phyloP scores from a whole-genome alignment of 441 rosid genomes.

The Eutrema salsugineum region DNA sequence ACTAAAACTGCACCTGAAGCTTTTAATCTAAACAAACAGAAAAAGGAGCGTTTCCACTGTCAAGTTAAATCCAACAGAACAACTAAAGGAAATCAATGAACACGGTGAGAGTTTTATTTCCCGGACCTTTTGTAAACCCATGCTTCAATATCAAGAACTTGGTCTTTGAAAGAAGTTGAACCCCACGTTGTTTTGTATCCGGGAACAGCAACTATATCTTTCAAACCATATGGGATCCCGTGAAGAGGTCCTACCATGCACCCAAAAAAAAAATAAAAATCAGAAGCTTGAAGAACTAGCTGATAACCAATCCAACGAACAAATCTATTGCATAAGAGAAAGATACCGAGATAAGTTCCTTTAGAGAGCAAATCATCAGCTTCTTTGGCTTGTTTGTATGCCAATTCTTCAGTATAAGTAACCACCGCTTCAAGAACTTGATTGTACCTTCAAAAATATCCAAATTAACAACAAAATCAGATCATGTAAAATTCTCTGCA shows the following conservation, averaged over 20 bases:
- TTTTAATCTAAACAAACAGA: slow-evolving; percentile 24
- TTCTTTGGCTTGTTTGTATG: slow-evolving; percentile 78
- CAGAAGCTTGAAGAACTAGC: background rate
- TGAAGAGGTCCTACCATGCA: slow-evolving; percentile 72
- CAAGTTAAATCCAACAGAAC: background rate
- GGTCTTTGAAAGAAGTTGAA: slow-evolving; percentile 65
- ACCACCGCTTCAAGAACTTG: slow-evolving; percentile 76
- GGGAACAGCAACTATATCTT: slow-evolving; percentile 77
- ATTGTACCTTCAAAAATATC: slow-evolving; percentile 51
- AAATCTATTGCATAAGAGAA: background rate
- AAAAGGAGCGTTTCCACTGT: background rate
- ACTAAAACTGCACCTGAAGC: slow-evolving; percentile 78
- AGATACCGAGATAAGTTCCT: slow-evolving; percentile 76
- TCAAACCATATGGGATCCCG: slow-evolving; percentile 88
- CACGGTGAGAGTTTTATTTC: background rate
- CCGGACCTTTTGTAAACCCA: slow-evolving; percentile 83
- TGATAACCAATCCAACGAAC: background rate
- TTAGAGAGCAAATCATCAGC: slow-evolving; percentile 73
- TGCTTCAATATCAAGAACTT: slow-evolving; percentile 68
- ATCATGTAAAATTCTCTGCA: background rate
- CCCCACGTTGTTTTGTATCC: slow-evolving; percentile 91
- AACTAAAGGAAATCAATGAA: background rate
- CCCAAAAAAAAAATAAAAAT: background rate
- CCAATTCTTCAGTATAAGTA: slow-evolving; percentile 73
- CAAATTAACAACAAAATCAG: slow-evolving; percentile 21